phyloP scores from a whole-genome alignment of 768 basidiomycete genomes.

The Termitomyces sp. region DNA sequence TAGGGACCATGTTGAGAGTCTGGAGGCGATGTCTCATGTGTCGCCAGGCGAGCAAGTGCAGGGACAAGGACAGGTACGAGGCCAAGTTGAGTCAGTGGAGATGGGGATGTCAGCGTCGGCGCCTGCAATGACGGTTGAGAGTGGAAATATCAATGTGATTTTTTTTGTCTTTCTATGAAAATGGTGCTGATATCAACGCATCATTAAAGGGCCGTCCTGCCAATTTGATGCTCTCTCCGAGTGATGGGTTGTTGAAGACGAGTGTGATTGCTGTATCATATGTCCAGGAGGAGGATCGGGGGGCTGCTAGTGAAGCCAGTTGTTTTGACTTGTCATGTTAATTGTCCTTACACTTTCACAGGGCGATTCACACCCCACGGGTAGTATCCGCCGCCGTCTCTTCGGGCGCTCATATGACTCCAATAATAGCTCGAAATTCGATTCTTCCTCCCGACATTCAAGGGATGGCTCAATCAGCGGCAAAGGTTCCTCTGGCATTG shows the following conservation, averaged over 20 bases:
- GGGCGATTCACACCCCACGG: conserved; percentile 44
- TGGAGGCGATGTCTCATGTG: background rate
- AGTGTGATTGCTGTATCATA: conserved; percentile 31
- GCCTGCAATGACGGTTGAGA: conserved; percentile 4
- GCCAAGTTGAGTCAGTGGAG: conserved; percentile 22
- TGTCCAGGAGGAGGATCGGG: conserved; percentile 38
- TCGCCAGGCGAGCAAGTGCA: conserved; percentile 18
- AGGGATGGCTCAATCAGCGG: conserved; percentile 16
- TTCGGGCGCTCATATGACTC: conserved; percentile 63
- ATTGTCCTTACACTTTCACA: conserved; percentile 25
- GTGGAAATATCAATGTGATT: conserved; percentile 19
- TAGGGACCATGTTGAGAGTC: background rate
- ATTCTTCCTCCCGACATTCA: conserved; percentile 19
- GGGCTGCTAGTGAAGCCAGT: conserved; percentile 64
- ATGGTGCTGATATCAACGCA: background rate
- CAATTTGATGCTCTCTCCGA: conserved; percentile 53
- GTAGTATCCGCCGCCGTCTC: conserved; percentile 43
- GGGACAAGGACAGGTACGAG: conserved; percentile 35
- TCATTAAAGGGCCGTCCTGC: conserved; percentile 40
- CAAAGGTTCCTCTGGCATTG: conserved; percentile 8
- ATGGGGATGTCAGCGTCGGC: conserved; percentile 14
- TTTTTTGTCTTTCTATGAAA: background rate
- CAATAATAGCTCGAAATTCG: conserved; percentile 17
- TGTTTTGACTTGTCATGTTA: conserved; percentile 1
- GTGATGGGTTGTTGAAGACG: conserved; percentile 50